These are phyloP conservation scores for Ceratorhiza oryzae-sativae DNA, from an alignment of 1,284 basidiomycete species.

Conservation along the genomic window DNA sequence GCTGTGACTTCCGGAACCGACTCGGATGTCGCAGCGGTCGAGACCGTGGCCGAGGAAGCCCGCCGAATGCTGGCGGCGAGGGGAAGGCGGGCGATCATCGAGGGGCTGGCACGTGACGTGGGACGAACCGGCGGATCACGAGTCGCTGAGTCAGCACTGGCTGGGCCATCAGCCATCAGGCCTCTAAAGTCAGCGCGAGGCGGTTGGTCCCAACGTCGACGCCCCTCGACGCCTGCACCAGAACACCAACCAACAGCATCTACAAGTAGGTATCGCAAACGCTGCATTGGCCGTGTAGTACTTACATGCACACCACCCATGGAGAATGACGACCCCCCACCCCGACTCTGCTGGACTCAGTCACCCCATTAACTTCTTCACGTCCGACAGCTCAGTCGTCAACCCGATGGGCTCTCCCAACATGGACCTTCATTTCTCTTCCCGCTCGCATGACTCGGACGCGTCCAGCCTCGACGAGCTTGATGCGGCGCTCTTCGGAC, in stretches of 20 bases:
- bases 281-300: constrained; percentile 1
- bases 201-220: constrained; percentile 29
- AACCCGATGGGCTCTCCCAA: constrained; percentile 15
- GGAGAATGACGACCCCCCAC: constrained; percentile 25
- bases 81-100: constrained; percentile 6
- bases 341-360: constrained; percentile 27
- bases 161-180: constrained; percentile 2
- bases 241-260: neutral
- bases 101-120: constrained; percentile 1
- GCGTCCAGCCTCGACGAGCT: constrained; percentile 26
- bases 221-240: constrained; percentile 4
- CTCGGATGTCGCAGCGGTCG: neutral
- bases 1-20: neutral
- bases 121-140: constrained; percentile 3
- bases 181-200: constrained; percentile 31
- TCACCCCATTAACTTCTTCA: constrained; percentile 34
- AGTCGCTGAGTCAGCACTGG: constrained; percentile 22
- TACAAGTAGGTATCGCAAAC: constrained; percentile 4
- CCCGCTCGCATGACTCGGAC: constrained; percentile 35
- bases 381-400: constrained; percentile 19
- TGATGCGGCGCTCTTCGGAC: constrained; percentile 32
- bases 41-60: constrained; percentile 7
- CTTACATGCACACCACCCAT: neutral
- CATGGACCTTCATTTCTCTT: constrained; percentile 35
- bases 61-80: constrained; percentile 12